These are phyloP conservation scores for Lactarius indigo DNA, from an alignment of 768 basidiomycete species.

Conservation along the genomic window DNA sequence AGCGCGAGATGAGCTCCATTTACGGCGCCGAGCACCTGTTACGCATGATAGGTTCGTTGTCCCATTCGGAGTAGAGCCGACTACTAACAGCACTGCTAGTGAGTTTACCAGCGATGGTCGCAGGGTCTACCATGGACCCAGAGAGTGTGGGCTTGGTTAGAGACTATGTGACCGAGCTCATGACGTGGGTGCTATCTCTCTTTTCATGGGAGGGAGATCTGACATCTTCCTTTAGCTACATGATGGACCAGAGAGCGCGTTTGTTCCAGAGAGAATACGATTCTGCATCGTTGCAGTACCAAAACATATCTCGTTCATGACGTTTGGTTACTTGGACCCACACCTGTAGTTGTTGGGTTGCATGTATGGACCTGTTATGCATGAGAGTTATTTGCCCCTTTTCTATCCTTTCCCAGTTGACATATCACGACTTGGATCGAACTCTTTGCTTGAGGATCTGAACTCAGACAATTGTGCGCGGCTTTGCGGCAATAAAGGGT, in stretches of 20 bases:
- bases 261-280: conserved; percentile 27
- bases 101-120: conserved; percentile 87
- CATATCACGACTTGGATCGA: not conserved
- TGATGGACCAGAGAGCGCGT: conserved; percentile 22
- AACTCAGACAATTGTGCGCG: not conserved
- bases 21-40: conserved; percentile 95
- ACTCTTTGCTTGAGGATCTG: not conserved
- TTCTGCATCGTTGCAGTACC: conserved; percentile 26
- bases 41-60: conserved; percentile 77
- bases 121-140: conserved; percentile 83
- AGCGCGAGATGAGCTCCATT: conserved; percentile 83
- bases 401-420: not conserved
- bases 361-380: conserved; percentile 1
- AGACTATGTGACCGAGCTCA: conserved; percentile 87
- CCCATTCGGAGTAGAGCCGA: not conserved
- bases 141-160: conserved; percentile 79
- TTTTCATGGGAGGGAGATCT: not conserved
- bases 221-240: conserved; percentile 11
- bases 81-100: conserved; percentile 44
- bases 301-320: conserved; percentile 27
- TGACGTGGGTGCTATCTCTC: conserved; percentile 51
- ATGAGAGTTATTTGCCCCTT: not conserved
- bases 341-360: conserved; percentile 8
- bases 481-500: not conserved
- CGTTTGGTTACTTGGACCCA: not conserved